Conservation (phyloP, 2,329 filamentous ascomycete species). For the Allantophomopsis cytisporea region DNA sequence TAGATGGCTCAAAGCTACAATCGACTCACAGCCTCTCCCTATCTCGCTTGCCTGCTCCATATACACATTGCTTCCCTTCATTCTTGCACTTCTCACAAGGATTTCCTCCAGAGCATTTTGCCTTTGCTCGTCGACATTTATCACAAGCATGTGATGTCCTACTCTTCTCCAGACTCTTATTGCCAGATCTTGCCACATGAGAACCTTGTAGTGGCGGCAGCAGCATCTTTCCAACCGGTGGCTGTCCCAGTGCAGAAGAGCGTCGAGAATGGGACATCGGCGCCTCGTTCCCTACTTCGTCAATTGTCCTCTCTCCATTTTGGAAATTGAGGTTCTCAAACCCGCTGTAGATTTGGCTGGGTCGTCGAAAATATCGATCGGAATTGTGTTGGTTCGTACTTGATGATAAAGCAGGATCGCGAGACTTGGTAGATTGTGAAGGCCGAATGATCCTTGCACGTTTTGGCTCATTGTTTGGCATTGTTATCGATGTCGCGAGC, state of each 20-base stretch:
- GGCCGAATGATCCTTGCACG: too few relatives aligned
- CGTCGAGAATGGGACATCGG: background rate
- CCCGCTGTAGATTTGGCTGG: too few relatives aligned
- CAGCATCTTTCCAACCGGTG: slow-evolving; percentile 10
- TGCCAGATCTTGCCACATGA: slow-evolving; percentile 1
- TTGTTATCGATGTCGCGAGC: too few relatives aligned
- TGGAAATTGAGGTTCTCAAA: too few relatives aligned
- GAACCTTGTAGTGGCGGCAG: slow-evolving; percentile 8
- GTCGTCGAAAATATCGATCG: too few relatives aligned
- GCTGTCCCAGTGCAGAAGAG: background rate
- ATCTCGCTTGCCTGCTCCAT: slow-evolving; percentile 16
- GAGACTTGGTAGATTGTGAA: too few relatives aligned
- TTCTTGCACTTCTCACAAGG: slow-evolving; percentile 19
- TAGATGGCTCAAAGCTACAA: background rate
- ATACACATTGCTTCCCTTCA: slow-evolving; percentile 8
- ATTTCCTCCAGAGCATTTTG: slow-evolving; percentile 19
- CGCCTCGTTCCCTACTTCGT: too few relatives aligned
- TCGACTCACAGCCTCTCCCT: slow-evolving; percentile 11
- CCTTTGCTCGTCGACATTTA: slow-evolving; percentile 20
- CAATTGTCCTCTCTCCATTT: too few relatives aligned
- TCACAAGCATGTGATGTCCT: slow-evolving; percentile 18
- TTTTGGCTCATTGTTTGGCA: too few relatives aligned
- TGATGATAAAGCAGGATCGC: too few relatives aligned
- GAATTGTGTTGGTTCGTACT: too few relatives aligned
- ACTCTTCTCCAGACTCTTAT: slow-evolving; percentile 4